These are phyloP conservation scores for Penicillium daleae DNA, from an alignment of 495 filamentous ascomycete genomes.

Conservation along the genomic window DNA sequence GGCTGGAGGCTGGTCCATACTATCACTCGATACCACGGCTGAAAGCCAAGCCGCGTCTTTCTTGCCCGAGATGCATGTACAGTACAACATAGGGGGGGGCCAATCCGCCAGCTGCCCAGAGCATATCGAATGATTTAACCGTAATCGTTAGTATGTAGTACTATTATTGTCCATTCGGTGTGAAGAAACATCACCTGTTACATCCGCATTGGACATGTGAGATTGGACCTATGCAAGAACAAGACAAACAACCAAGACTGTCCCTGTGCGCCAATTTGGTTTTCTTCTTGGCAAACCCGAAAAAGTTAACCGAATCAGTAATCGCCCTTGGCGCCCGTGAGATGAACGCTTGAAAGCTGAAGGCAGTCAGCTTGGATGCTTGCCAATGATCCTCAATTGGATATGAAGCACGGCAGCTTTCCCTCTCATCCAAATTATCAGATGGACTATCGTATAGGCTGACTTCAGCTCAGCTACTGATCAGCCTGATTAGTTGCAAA, in stretches of 20 bases:
- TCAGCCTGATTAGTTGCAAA: background rate
- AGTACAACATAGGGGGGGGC: conserved; percentile 18
- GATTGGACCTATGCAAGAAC: background rate
- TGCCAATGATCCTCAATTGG: background rate
- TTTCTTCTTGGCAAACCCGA: conserved; percentile 7
- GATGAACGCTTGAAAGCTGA: background rate
- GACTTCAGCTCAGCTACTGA: background rate
- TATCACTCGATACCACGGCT: background rate
- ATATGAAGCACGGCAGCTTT: background rate
- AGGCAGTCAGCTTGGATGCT: background rate
- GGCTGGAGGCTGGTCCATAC: conserved; percentile 1
- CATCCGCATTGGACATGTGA: background rate
- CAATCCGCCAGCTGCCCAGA: background rate
- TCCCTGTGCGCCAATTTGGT: background rate
- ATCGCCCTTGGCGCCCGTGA: background rate
- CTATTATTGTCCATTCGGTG: too few species aligned
- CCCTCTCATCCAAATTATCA: background rate
- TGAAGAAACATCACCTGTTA: conserved; percentile 3
- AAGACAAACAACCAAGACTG: background rate
- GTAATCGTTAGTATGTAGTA: too few species aligned
- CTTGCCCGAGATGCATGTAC: background rate
- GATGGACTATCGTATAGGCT: background rate
- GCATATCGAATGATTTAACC: background rate
- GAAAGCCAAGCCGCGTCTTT: background rate
- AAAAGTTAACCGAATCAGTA: background rate